Percentiles rank a stretch among this genome's conserved stretches.
Evolutionary conservation across 148 eudicot species (phyloP).

Genomic region (Camellia lanceoleosa): DNA sequence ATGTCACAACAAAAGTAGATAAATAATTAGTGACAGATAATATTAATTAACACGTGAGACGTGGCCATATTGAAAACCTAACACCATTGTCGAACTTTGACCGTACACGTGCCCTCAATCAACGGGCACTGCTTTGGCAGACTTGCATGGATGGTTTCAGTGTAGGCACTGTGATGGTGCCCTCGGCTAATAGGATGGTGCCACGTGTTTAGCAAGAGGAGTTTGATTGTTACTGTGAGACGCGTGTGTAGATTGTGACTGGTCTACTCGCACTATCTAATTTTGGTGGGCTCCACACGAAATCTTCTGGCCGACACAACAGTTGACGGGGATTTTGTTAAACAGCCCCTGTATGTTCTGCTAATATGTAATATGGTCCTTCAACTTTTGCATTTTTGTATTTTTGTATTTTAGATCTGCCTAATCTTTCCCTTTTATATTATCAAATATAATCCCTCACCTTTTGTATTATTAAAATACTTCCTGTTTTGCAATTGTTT

Average conservation of each 20-base stretch:
- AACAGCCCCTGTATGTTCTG: neutral
- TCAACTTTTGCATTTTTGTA: neutral
- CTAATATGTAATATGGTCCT: neutral
- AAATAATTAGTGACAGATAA: constrained; percentile 8
- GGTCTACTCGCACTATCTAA: constrained; percentile 19
- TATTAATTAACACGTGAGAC: constrained; percentile 24
- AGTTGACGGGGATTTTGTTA: neutral
- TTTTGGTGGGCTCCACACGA: constrained; percentile 9
- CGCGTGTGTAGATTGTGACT: constrained; percentile 29
- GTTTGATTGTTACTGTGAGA: neutral
- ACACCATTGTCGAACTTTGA: neutral
- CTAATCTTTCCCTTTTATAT: neutral
- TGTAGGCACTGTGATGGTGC: constrained; percentile 5
- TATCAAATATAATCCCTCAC: no score
- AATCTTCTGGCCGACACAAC: constrained; percentile 24
- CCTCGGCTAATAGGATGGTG: constrained; percentile 4
- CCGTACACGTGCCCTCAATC: constrained; percentile 31
- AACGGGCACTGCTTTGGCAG: constrained; percentile 4
- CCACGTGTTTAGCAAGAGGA: constrained; percentile 6
- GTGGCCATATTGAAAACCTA: constrained; percentile 21
- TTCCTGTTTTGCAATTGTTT: no score
- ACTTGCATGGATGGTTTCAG: constrained; percentile 5
- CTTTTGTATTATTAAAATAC: neutral
- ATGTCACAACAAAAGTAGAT: neutral
- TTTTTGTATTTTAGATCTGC: neutral